These are phyloP conservation scores for Neocucurbitaria cava DNA, from an alignment of 2,329 filamentous ascomycete genomes.

Conservation along the genomic window DNA sequence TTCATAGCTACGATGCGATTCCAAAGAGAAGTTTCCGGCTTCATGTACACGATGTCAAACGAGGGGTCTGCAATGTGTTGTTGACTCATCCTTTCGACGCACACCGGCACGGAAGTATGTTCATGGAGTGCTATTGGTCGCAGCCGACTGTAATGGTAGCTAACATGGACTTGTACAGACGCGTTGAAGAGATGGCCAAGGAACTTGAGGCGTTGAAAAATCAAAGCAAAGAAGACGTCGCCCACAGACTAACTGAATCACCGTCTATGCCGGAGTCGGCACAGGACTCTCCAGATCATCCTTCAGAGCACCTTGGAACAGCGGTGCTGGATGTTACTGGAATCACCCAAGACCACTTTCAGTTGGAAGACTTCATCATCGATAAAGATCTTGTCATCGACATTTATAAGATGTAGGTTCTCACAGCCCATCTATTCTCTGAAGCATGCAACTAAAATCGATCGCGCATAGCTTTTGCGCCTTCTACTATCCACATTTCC, in stretches of 20 bases:
- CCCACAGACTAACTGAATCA: slow-evolving; percentile 15
- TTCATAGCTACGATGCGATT: slow-evolving; percentile 27
- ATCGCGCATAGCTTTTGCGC: slow-evolving; percentile 16
- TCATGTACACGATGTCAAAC: slow-evolving; percentile 27
- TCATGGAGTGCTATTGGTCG: not conserved
- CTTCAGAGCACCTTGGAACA: slow-evolving; percentile 6
- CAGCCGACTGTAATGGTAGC: not conserved
- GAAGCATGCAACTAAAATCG: not conserved
- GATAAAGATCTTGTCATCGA: slow-evolving; percentile 18
- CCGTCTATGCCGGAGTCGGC: slow-evolving; percentile 11
- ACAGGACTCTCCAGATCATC: slow-evolving; percentile 18
- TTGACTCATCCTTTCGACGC: slow-evolving; percentile 30
- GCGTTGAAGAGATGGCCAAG: slow-evolving; percentile 33
- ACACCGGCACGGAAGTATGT: slow-evolving; percentile 34
- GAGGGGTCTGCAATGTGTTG: slow-evolving; percentile 26
- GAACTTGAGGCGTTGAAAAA: slow-evolving; percentile 26
- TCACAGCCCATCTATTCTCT: not conserved
- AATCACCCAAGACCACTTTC: slow-evolving; percentile 13
- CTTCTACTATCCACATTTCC: slow-evolving; percentile 29
- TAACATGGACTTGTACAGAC: slow-evolving; percentile 6
- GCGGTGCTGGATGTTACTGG: slow-evolving; percentile 16
- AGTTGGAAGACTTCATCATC: slow-evolving; percentile 20
- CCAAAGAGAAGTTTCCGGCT: slow-evolving; percentile 26
- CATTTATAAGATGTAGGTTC: slow-evolving; percentile 24
- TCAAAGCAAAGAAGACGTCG: slow-evolving; percentile 12